Evolutionary conservation across 768 basidiomycete genomes (phyloP).

Genomic region (Termitomyces bulborhizus): DNA sequence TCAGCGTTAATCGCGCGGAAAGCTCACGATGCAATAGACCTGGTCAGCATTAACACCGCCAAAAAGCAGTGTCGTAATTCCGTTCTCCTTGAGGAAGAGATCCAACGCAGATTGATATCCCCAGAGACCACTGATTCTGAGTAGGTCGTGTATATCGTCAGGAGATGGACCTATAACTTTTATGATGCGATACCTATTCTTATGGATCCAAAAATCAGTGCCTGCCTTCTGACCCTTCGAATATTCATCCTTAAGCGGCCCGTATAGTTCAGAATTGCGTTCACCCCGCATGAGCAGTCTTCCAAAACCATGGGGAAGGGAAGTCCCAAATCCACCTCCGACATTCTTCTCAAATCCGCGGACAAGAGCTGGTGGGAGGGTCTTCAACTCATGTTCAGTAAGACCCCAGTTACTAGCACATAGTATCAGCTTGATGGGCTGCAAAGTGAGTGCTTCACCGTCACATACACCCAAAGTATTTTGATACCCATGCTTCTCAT

Average conservation of each 20-base stretch:
- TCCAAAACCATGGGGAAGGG: slow-evolving; percentile 48
- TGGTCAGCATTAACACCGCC: slow-evolving; percentile 66
- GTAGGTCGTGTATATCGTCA: background rate
- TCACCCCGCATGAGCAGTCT: slow-evolving; percentile 52
- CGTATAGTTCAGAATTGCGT: slow-evolving; percentile 56
- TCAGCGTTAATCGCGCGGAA: background rate
- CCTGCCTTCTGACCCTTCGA: slow-evolving; percentile 44
- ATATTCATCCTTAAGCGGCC: slow-evolving; percentile 52
- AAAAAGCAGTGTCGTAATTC: slow-evolving; percentile 55
- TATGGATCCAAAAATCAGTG: slow-evolving; percentile 69
- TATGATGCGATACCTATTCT: slow-evolving; percentile 42
- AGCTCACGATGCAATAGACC: slow-evolving; percentile 23
- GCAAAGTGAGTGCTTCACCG: background rate
- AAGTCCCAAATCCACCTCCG: slow-evolving; percentile 46
- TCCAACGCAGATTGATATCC: slow-evolving; percentile 58
- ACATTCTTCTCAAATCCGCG: slow-evolving; percentile 47
- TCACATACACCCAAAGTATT: slow-evolving; percentile 58
- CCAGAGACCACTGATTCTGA: slow-evolving; percentile 63
- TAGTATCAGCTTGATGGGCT: background rate
- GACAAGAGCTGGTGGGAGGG: slow-evolving; percentile 54
- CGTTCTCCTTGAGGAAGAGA: slow-evolving; percentile 55
- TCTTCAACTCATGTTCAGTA: slow-evolving; percentile 56
- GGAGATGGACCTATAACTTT: background rate
- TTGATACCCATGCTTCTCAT: slow-evolving; percentile 36
- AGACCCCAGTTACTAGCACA: slow-evolving; percentile 60